These are phyloP conservation scores for Barnettozyma vustinii DNA, from an alignment of 805 yeast species.

Conservation along the genomic window DNA sequence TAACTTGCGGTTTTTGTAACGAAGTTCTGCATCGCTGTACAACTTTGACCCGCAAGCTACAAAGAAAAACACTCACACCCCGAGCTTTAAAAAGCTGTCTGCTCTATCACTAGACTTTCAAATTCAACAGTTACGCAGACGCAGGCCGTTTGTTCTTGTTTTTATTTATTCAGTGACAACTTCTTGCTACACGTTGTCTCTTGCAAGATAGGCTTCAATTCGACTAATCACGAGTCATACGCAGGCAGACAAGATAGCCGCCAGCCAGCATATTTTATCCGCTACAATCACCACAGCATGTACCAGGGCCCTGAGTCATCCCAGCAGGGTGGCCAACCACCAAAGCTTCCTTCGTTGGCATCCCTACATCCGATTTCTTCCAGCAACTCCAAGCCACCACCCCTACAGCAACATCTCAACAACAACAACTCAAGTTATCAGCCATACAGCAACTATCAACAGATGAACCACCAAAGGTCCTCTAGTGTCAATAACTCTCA, in stretches of 20 bases:
- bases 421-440: neutral
- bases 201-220: neutral
- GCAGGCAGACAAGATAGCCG: neutral
- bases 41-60: neutral
- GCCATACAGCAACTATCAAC: neutral
- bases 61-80: neutral
- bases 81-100: neutral
- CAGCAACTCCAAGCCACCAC: neutral
- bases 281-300: neutral
- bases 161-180: neutral
- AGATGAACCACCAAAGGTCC: neutral
- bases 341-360: slow-evolving; percentile 8
- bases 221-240: neutral
- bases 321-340: slow-evolving; percentile 2
- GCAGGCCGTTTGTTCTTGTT: neutral
- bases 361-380: slow-evolving; percentile 3
- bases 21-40: neutral
- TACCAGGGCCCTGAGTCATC: slow-evolving; percentile 2
- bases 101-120: neutral
- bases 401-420: neutral
- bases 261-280: neutral
- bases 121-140: neutral
- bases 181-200: neutral
- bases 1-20: slow-evolving; percentile 1
- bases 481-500: neutral